Conservation (phyloP, 208 protist species). For the Porcisia deanei region DNA sequence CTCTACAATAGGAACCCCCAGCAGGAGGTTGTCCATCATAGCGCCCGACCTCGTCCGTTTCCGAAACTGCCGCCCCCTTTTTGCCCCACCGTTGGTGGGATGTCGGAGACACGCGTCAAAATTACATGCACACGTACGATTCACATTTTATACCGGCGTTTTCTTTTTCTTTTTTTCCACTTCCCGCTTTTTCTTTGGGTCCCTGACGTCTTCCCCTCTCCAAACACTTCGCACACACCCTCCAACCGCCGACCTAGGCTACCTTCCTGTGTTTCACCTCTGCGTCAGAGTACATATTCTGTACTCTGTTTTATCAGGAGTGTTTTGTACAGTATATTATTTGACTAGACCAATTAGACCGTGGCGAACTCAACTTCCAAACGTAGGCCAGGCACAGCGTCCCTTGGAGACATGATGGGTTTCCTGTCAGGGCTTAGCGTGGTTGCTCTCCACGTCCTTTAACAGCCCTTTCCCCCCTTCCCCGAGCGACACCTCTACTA, state of each 20-base stretch:
- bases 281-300: background rate
- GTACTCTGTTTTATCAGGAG: background rate
- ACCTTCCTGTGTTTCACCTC: background rate
- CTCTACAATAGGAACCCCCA: background rate
- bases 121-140: too few species aligned
- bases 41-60: too few species aligned
- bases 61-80: too few species aligned
- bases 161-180: too few species aligned
- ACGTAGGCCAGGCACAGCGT: background rate
- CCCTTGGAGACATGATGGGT: background rate
- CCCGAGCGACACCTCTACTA: background rate
- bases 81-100: too few species aligned
- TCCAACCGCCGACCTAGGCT: too few species aligned
- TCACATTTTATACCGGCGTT: too few species aligned
- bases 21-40: too few species aligned
- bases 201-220: background rate
- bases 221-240: too few species aligned
- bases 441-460: background rate
- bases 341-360: background rate
- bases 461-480: background rate
- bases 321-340: background rate
- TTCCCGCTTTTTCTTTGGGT: too few species aligned
- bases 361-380: background rate
- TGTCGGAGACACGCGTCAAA: too few species aligned
- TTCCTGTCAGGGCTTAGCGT: background rate